phyloP scores from a whole-genome alignment of 2,329 filamentous ascomycete species.

The Boeremia lycopersici region DNA sequence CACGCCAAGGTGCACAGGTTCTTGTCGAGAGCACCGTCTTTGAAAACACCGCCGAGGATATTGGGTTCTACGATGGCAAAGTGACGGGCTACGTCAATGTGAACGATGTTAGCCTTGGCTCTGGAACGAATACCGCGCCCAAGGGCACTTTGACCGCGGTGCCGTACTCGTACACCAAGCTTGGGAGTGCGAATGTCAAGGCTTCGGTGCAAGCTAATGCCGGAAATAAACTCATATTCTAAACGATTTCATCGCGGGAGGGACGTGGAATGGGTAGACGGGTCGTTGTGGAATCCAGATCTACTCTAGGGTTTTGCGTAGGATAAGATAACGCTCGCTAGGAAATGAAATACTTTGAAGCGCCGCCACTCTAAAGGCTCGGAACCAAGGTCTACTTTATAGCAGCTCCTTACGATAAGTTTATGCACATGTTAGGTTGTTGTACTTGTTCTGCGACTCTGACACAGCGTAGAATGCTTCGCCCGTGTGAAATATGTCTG shows the following conservation, averaged over 20 bases:
- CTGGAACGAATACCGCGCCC: constrained; percentile 4
- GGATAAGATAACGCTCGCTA: too few species aligned
- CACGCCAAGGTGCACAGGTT: constrained; percentile 49
- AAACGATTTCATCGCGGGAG: too few species aligned
- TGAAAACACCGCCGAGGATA: constrained; percentile 8
- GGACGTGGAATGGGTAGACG: not conserved
- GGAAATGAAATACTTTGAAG: too few species aligned
- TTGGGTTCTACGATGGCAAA: constrained; percentile 1
- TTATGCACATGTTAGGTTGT: too few species aligned
- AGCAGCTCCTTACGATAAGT: too few species aligned
- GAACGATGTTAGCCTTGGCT: constrained; percentile 2
- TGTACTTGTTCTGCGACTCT: too few species aligned
- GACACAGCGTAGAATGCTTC: too few species aligned
- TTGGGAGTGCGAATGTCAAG: constrained; percentile 6
- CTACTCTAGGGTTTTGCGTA: too few species aligned
- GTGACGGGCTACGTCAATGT: constrained; percentile 2
- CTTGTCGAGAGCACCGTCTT: constrained; percentile 53
- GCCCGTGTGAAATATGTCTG: too few species aligned
- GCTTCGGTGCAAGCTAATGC: constrained; percentile 4
- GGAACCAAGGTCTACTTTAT: too few species aligned
- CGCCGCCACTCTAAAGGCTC: too few species aligned
- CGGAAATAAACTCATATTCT: constrained; percentile 1
- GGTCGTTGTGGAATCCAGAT: too few species aligned
- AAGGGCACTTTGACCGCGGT: constrained; percentile 1
- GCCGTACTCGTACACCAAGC: constrained; percentile 9